Percentiles rank a stretch among this genome's conserved stretches.
phyloP scores from a whole-genome alignment of 768 basidiomycete species.

The Tubosaeta sp. region DNA sequence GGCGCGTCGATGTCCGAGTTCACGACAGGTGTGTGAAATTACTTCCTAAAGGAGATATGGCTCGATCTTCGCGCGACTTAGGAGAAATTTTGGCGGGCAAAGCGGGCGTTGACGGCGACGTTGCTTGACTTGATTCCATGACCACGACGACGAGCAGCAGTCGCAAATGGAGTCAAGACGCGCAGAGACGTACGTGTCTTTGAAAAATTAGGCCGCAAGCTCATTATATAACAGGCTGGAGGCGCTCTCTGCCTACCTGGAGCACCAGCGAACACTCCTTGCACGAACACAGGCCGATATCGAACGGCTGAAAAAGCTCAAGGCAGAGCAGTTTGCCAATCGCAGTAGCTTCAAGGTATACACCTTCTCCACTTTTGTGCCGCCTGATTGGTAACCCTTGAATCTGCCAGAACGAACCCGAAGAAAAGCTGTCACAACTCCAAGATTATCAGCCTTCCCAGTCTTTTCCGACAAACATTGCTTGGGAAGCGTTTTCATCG shows the following conservation, averaged over 20 bases:
- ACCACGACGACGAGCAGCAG: conserved; percentile 28
- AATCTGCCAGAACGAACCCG: conserved; percentile 19
- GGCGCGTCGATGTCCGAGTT: conserved; percentile 11
- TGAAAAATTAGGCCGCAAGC: neutral
- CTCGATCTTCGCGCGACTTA: conserved; percentile 6
- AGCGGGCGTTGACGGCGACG: conserved; percentile 13
- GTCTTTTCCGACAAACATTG: conserved; percentile 42
- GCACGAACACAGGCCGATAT: conserved; percentile 61
- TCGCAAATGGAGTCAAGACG: conserved; percentile 29
- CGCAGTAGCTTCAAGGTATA: conserved; percentile 35
- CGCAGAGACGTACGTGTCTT: conserved; percentile 31
- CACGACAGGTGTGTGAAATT: conserved; percentile 18
- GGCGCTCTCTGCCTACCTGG: conserved; percentile 65
- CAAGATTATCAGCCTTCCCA: conserved; percentile 40
- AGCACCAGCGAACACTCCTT: conserved; percentile 55
- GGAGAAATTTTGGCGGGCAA: conserved; percentile 24
- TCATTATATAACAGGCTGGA: conserved; percentile 31
- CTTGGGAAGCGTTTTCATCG: conserved; percentile 59
- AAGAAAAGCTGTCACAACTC: conserved; percentile 41
- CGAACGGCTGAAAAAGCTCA: conserved; percentile 47
- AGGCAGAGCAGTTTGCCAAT: conserved; percentile 32
- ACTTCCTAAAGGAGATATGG: conserved; percentile 13
- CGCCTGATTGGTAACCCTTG: conserved; percentile 21
- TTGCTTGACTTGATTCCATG: conserved; percentile 24
- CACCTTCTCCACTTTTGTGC: neutral